phyloP scores from a whole-genome alignment of 495 filamentous ascomycete genomes.

The Thozetella sp. region DNA sequence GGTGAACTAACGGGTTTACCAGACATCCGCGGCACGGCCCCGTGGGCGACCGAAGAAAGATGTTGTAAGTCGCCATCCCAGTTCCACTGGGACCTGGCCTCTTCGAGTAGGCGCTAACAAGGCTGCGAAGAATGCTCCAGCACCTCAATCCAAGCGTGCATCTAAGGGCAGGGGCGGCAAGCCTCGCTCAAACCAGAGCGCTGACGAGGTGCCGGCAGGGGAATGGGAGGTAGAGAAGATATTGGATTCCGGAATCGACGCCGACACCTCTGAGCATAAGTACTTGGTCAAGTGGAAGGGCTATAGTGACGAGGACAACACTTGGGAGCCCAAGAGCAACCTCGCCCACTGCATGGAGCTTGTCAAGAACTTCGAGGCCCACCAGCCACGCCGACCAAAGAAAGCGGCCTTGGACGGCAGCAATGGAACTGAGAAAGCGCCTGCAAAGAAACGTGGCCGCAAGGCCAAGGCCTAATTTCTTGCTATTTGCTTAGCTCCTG shows the following conservation, averaged over 20 bases:
- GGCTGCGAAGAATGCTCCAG: slow-evolving; percentile 1
- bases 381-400: slow-evolving; percentile 14
- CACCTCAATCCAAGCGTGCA: slow-evolving; percentile 5
- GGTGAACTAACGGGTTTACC: too few species aligned
- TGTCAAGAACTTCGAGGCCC: slow-evolving; percentile 23
- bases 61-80: neutral
- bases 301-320: slow-evolving; percentile 27
- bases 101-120: neutral
- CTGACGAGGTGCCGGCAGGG: slow-evolving; percentile 12
- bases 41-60: neutral
- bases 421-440: slow-evolving; percentile 6
- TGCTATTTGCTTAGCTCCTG: too few species aligned
- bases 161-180: slow-evolving; percentile 9
- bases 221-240: slow-evolving; percentile 42
- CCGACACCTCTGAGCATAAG: slow-evolving; percentile 27
- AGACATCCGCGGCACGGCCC: neutral
- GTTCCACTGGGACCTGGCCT: neutral
- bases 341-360: slow-evolving; percentile 21
- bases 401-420: slow-evolving; percentile 7
- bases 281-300: slow-evolving; percentile 47
- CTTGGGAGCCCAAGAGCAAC: slow-evolving; percentile 44
- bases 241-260: slow-evolving; percentile 25
- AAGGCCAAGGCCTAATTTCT: slow-evolving; percentile 5
- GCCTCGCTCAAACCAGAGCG: slow-evolving; percentile 16
- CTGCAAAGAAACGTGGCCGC: neutral